phyloP scores from a whole-genome alignment of 345 rosid species.

The Stellera chamaejasme region DNA sequence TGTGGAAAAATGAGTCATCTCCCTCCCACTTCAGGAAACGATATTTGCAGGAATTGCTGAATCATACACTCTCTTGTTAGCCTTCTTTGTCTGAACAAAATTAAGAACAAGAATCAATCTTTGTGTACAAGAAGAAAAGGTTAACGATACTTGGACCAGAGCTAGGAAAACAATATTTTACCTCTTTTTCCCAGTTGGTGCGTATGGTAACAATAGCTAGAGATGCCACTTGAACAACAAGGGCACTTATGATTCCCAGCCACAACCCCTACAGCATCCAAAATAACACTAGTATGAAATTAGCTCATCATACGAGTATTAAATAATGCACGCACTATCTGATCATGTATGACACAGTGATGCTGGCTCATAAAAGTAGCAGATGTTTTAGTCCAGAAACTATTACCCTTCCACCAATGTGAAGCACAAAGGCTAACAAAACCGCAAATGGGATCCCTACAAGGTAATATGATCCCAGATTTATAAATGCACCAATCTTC shows the following conservation, averaged over 20 bases:
- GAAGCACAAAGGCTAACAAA: slow-evolving; percentile 32
- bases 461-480: slow-evolving; percentile 37
- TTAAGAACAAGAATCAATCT: background rate
- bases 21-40: slow-evolving; percentile 2
- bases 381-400: background rate
- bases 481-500: slow-evolving; percentile 33
- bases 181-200: slow-evolving; percentile 35
- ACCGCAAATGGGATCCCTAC: slow-evolving; percentile 35
- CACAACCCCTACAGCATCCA: slow-evolving; percentile 32
- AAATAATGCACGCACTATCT: too few relatives aligned
- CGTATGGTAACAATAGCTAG: slow-evolving; percentile 19
- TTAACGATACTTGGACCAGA: background rate
- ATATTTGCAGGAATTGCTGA: slow-evolving; percentile 3
- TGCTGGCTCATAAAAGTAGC: background rate
- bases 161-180: slow-evolving; percentile 1
- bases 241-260: slow-evolving; percentile 43
- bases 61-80: slow-evolving; percentile 20
- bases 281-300: background rate
- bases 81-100: slow-evolving; percentile 27
- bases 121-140: background rate
- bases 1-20: too few relatives aligned
- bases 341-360: too few relatives aligned
- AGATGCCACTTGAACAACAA: slow-evolving; percentile 27
- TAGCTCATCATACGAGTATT: background rate
- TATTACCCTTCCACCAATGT: slow-evolving; percentile 29